A percentile compares a stretch with the other conserved stretches of the same genome.
Evolutionary conservation across 495 filamentous ascomycete genomes (phyloP).

Genomic region (Penicillium ochrochloron): DNA sequence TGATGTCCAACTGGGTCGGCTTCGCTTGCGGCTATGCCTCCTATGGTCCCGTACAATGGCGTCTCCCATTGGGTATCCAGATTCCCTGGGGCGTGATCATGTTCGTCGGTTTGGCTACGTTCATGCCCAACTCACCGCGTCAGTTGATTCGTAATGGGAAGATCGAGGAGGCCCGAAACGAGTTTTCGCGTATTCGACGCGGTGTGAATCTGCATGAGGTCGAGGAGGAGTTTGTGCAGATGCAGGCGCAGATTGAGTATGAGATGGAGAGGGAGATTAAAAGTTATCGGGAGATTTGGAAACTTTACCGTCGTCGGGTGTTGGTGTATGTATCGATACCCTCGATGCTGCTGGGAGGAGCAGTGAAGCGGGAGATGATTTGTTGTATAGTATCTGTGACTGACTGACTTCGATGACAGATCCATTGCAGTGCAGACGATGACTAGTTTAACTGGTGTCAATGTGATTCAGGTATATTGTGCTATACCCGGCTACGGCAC

Average conservation of each 20-base stretch:
- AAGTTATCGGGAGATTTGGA: conserved; percentile 57
- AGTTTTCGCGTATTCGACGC: conserved; percentile 55
- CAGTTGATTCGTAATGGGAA: conserved; percentile 59
- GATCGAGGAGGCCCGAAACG: conserved; percentile 51
- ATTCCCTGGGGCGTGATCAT: conserved; percentile 64
- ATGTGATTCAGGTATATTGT: conserved; percentile 54
- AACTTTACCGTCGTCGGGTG: conserved; percentile 54
- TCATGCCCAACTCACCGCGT: conserved; percentile 64
- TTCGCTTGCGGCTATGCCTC: conserved; percentile 60
- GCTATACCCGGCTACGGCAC: neutral
- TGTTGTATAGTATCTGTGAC: neutral
- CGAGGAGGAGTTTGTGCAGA: conserved; percentile 58
- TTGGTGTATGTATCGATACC: conserved; percentile 48
- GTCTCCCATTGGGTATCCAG: conserved; percentile 60
- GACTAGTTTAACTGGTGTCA: conserved; percentile 61
- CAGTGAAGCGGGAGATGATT: neutral
- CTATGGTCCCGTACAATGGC: conserved; percentile 60
- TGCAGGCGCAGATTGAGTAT: conserved; percentile 63
- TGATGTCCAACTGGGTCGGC: conserved; percentile 63
- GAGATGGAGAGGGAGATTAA: conserved; percentile 61
- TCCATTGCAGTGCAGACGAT: conserved; percentile 63
- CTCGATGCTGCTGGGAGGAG: neutral
- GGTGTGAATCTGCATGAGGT: conserved; percentile 53
- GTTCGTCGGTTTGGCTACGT: conserved; percentile 58
- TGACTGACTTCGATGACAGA: conserved; percentile 21